A percentile compares a stretch with the other conserved stretches of the same genome.
These are phyloP conservation scores for Xylariaceae sp. DNA, from an alignment of 2,329 filamentous ascomycete genomes.

Conservation along the genomic window DNA sequence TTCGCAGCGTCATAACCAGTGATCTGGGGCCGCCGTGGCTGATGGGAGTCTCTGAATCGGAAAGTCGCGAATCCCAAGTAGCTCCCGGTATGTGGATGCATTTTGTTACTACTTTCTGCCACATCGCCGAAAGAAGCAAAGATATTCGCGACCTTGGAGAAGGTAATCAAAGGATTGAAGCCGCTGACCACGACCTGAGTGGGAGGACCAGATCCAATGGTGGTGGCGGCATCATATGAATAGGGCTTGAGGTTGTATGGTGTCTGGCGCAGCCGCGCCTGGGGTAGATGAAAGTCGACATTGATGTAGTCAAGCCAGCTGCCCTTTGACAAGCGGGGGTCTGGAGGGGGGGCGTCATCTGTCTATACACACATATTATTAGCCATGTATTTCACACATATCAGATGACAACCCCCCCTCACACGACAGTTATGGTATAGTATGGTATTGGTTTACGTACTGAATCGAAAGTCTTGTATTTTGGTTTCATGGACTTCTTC, in stretches of 20 bases:
- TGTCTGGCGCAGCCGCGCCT: constrained; percentile 65
- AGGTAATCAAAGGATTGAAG: constrained; percentile 86
- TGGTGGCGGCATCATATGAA: constrained; percentile 74
- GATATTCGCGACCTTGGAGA: constrained; percentile 69
- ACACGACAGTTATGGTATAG: constrained; percentile 35
- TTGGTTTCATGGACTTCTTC: constrained; percentile 56
- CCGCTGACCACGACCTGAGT: constrained; percentile 90
- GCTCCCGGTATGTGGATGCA: constrained; percentile 89
- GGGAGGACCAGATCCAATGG: constrained; percentile 82
- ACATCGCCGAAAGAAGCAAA: constrained; percentile 85
- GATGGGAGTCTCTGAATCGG: constrained; percentile 73
- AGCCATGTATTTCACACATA: constrained; percentile 50
- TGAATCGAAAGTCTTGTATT: constrained; percentile 61
- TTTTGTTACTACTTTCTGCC: constrained; percentile 85
- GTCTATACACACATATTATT: constrained; percentile 64
- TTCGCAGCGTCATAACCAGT: constrained; percentile 78
- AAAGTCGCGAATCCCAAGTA: constrained; percentile 93
- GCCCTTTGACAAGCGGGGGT: constrained; percentile 74
- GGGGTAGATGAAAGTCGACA: constrained; percentile 65
- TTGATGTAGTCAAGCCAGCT: constrained; percentile 65
- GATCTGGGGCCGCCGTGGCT: constrained; percentile 50
- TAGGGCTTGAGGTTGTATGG: constrained; percentile 82
- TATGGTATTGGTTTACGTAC: constrained; percentile 50
- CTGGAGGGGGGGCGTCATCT: constrained; percentile 73
- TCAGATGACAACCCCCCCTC: constrained; percentile 62